Evolutionary conservation across 352 stramenopile genomes (phyloP).

Genomic region (Globisporangium spiculum): DNA sequence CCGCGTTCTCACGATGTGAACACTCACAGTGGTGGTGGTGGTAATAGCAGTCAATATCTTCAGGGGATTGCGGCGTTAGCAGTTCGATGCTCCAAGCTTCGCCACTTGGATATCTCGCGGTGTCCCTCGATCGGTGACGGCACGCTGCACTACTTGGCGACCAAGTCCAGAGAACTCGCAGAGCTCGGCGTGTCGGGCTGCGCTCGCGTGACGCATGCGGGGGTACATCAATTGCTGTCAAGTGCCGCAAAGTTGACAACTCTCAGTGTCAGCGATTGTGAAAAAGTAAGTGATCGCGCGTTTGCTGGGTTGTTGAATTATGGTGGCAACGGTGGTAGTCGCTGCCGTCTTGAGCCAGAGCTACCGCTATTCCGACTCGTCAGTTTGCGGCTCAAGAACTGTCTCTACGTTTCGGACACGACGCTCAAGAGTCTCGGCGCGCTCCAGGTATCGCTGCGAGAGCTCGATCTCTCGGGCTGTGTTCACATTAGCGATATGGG

Average conservation of each 20-base stretch:
- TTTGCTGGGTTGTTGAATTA: slow-evolving; percentile 15
- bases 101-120: slow-evolving; percentile 49
- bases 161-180: slow-evolving; percentile 19
- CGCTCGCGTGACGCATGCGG: slow-evolving; percentile 23
- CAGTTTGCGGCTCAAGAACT: slow-evolving; percentile 42
- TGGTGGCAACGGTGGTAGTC: background rate
- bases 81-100: slow-evolving; percentile 29
- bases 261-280: slow-evolving; percentile 27
- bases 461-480: slow-evolving; percentile 83
- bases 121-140: slow-evolving; percentile 45
- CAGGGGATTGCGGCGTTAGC: slow-evolving; percentile 41
- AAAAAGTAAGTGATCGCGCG: slow-evolving; percentile 41
- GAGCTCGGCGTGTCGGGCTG: slow-evolving; percentile 27
- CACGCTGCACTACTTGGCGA: slow-evolving; percentile 26
- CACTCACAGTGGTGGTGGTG: background rate
- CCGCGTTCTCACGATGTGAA: slow-evolving; percentile 3
- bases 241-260: slow-evolving; percentile 26
- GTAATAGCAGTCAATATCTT: background rate
- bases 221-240: slow-evolving; percentile 23
- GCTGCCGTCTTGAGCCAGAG: background rate
- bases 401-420: slow-evolving; percentile 37
- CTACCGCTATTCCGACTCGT: slow-evolving; percentile 24
- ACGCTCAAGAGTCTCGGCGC: slow-evolving; percentile 38
- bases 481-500: slow-evolving; percentile 69
- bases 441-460: slow-evolving; percentile 55